Evolutionary conservation across 2,329 filamentous ascomycete genomes (phyloP).

Genomic region (Sphaerostilbella broomeana): DNA sequence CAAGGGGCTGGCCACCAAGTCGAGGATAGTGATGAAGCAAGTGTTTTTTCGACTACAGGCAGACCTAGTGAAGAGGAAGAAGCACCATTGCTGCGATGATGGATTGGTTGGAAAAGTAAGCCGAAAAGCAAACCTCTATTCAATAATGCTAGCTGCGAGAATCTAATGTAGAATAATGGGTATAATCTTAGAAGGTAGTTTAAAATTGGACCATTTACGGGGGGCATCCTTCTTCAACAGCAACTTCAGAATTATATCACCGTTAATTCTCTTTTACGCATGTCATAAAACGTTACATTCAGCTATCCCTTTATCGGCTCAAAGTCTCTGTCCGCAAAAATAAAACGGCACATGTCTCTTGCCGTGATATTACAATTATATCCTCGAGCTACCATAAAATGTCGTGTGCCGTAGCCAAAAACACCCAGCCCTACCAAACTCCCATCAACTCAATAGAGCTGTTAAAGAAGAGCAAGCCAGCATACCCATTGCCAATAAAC

Average conservation of each 20-base stretch:
- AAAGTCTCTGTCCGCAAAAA: too few relatives aligned
- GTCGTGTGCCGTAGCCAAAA: slow-evolving; percentile 13
- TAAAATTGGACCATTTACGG: too few relatives aligned
- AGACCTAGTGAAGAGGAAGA: slow-evolving; percentile 7
- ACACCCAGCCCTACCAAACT: slow-evolving; percentile 7
- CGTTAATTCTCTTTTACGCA: too few relatives aligned
- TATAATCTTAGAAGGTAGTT: too few relatives aligned
- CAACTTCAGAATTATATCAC: too few relatives aligned
- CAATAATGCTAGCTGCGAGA: too few relatives aligned
- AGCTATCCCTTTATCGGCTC: too few relatives aligned
- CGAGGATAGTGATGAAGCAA: background rate
- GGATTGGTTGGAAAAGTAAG: too few relatives aligned
- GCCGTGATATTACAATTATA: slow-evolving; percentile 12
- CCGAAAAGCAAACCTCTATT: too few relatives aligned
- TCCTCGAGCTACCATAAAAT: slow-evolving; percentile 6
- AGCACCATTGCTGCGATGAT: slow-evolving; percentile 8
- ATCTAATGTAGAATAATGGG: too few relatives aligned
- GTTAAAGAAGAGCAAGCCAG: background rate
- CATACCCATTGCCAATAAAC: background rate
- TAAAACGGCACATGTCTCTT: slow-evolving; percentile 8
- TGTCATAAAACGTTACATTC: too few relatives aligned
- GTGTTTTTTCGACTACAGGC: background rate
- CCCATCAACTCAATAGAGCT: slow-evolving; percentile 2
- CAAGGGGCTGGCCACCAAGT: background rate
- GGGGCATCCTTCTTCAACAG: too few relatives aligned